These are phyloP conservation scores for Cercospora zeina DNA, from an alignment of 2,329 filamentous ascomycete species.

Conservation along the genomic window DNA sequence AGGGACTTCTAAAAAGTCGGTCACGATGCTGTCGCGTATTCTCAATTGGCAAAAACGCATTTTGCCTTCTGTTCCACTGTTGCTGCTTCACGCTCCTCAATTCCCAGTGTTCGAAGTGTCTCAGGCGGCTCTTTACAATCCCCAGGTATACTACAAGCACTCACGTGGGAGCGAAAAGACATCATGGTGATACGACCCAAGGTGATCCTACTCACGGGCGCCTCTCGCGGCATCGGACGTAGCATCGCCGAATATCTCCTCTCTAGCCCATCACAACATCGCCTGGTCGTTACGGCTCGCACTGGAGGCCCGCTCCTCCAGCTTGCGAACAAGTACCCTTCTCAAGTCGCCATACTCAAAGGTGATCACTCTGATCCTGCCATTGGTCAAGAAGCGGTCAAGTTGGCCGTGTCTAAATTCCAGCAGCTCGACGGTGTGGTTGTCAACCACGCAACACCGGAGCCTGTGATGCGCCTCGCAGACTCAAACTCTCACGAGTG, in stretches of 20 bases:
- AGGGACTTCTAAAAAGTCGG: too few relatives aligned
- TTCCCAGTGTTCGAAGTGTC: too few relatives aligned
- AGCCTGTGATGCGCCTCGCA: not conserved
- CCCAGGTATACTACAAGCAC: too few relatives aligned
- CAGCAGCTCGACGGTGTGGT: not conserved
- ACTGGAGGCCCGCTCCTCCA: not conserved
- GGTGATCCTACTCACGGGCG: slow-evolving; percentile 42
- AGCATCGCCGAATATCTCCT: slow-evolving; percentile 62
- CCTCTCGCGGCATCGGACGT: slow-evolving; percentile 50
- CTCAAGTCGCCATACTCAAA: not conserved
- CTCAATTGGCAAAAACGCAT: too few relatives aligned
- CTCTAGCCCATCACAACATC: not conserved
- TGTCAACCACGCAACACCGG: not conserved
- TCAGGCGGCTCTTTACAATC: too few relatives aligned
- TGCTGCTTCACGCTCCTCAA: too few relatives aligned
- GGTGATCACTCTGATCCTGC: not conserved
- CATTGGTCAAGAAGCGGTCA: not conserved
- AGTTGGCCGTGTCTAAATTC: not conserved
- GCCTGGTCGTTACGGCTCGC: not conserved
- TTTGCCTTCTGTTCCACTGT: too few relatives aligned
- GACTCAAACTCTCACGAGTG: not conserved
- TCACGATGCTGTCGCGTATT: too few relatives aligned
- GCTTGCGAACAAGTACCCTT: not conserved
- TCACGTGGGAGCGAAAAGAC: too few relatives aligned
- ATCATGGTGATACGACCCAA: not conserved